These are phyloP conservation scores for Boletus tylopilopsis DNA, from an alignment of 768 basidiomycete genomes.

Conservation along the genomic window DNA sequence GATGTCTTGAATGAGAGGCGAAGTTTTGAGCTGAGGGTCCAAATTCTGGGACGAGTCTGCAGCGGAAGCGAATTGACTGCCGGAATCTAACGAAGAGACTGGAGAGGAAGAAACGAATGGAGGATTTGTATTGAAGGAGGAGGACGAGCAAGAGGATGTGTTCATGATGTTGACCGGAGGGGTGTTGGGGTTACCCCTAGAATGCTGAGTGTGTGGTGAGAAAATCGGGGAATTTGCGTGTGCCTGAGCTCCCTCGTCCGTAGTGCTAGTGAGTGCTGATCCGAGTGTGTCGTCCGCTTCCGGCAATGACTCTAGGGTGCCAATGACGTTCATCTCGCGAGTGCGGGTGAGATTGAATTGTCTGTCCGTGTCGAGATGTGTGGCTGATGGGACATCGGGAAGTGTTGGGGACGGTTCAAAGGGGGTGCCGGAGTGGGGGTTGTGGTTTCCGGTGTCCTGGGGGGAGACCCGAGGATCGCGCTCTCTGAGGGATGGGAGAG, in stretches of 20 bases:
- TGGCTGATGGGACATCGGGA: slow-evolving; percentile 45
- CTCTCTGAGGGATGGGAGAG: slow-evolving; percentile 44
- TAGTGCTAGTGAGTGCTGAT: slow-evolving; percentile 25
- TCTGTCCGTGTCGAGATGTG: slow-evolving; percentile 44
- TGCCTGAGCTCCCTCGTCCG: slow-evolving; percentile 24
- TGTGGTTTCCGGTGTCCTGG: slow-evolving; percentile 29
- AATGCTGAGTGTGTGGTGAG: slow-evolving; percentile 35
- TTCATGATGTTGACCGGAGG: slow-evolving; percentile 41
- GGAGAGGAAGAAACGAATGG: slow-evolving; percentile 66
- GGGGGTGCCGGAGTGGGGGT: slow-evolving; percentile 23
- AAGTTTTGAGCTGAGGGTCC: slow-evolving; percentile 71
- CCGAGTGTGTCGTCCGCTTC: slow-evolving; percentile 54
- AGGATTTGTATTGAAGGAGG: slow-evolving; percentile 42
- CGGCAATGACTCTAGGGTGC: slow-evolving; percentile 48
- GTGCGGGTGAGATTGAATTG: slow-evolving; percentile 38
- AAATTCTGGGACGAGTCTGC: slow-evolving; percentile 49
- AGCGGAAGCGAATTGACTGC: slow-evolving; percentile 54
- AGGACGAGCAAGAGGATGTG: slow-evolving; percentile 36
- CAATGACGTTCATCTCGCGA: slow-evolving; percentile 49
- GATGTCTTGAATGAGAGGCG: slow-evolving; percentile 72
- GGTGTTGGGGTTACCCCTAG: slow-evolving; percentile 39
- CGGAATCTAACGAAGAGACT: slow-evolving; percentile 74
- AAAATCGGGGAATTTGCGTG: slow-evolving; percentile 37
- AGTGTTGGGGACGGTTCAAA: slow-evolving; percentile 36
- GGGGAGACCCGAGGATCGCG: too few species aligned